Conservation (phyloP, 2,329 filamentous ascomycete genomes). For the Sporothrix mexicana region DNA sequence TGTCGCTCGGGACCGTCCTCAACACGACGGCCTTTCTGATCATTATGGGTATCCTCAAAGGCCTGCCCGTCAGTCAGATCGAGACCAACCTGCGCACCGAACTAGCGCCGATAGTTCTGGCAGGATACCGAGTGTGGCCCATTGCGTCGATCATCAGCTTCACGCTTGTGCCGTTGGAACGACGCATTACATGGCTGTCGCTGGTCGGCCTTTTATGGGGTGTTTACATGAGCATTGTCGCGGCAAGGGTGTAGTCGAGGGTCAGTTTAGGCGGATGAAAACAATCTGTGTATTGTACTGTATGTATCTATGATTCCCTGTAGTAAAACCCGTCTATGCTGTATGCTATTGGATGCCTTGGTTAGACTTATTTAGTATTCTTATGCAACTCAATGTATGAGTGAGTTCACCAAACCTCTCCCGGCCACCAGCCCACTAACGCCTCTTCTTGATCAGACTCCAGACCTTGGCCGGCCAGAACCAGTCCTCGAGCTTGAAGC, state of each 20-base stretch:
- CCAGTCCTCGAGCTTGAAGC: slow-evolving; percentile 8
- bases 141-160: slow-evolving; percentile 59
- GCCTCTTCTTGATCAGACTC: neutral
- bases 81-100: slow-evolving; percentile 48
- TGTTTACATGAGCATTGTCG: slow-evolving; percentile 58
- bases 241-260: slow-evolving; percentile 47
- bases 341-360: neutral
- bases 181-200: slow-evolving; percentile 56
- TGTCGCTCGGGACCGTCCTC: slow-evolving; percentile 53
- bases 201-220: slow-evolving; percentile 58
- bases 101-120: slow-evolving; percentile 29
- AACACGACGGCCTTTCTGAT: slow-evolving; percentile 55
- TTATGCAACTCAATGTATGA: neutral
- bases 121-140: slow-evolving; percentile 60
- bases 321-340: neutral
- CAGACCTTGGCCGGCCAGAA: slow-evolving; percentile 18
- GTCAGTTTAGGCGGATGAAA: neutral
- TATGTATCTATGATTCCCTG: neutral
- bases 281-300: neutral
- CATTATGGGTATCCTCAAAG: slow-evolving; percentile 56
- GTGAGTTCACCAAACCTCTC: neutral
- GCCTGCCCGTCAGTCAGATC: slow-evolving; percentile 48
- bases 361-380: neutral
- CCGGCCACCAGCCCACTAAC: neutral
- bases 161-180: slow-evolving; percentile 55